Evolutionary conservation across 163 green algal genomes (phyloP), one percentile per base, ranked within the genome.

Genomic region (Scenedesmus sp.): DNA sequence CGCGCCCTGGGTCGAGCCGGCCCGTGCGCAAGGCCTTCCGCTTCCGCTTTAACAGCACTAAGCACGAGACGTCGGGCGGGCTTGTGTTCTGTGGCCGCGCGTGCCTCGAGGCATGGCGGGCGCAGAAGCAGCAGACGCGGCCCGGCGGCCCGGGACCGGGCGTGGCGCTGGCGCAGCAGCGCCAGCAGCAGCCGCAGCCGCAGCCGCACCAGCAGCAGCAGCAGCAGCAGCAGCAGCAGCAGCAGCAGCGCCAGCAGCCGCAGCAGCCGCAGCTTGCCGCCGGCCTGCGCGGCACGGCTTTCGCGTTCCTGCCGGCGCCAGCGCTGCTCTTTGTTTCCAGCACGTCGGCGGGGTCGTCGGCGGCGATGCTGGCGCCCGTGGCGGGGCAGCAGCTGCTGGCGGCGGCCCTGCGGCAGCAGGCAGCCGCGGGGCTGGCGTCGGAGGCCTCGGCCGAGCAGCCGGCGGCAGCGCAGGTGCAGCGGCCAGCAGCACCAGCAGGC

Each of bases 211-310:
- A 31, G 34, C 34, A 33, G 62, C 29, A 6, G n/a, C 36, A 51
- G 62, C 28, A 47, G 58, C 36, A 70, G 34, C 34, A 70, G 62
- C 56, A 15, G 28, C 4, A 26, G 56, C 36, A 36, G 56, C 56
- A 31, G 36, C 62, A 56, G 62, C 33, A 50, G 62, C 34, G 22
- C 28, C 62, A 70, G 36, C 62, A 54, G 62, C 34, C 15, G 28
- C 36, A 31, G 62, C 22, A 53, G 62, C 36, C 50, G 34, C 36
- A 29, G 62, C 36, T 54, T 31, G 62, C 5, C 36, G n/a, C 7
- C 31, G 62, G 62, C 31, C n/a, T 24, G 62, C 62, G n/a, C n/a
- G n/a, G n/a, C n/a, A n/a, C n/a, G n/a, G n/a, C n/a, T n/a, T n/a
- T n/a, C n/a, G n/a, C n/a, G n/a, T n/a, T n/a, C n/a, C n/a, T n/a